A percentile compares a stretch with the other conserved stretches of the same genome.
phyloP scores from a whole-genome alignment of 805 yeast genomes.

The Kuraishia floccosa region DNA sequence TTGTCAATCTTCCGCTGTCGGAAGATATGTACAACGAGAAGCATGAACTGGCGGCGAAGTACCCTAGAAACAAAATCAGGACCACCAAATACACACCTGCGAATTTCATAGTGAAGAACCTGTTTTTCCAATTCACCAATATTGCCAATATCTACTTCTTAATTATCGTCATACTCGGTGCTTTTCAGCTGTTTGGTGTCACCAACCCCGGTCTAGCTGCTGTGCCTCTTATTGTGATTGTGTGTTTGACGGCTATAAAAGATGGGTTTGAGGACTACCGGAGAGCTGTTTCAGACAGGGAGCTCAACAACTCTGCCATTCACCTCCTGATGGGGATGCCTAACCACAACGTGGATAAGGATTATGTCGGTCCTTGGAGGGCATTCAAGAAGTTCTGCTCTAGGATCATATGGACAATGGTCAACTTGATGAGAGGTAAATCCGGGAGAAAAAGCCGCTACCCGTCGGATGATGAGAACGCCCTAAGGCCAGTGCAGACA shows the following conservation, averaged over 20 bases:
- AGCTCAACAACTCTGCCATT: slow-evolving; percentile 55
- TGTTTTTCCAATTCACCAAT: slow-evolving; percentile 42
- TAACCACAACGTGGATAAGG: slow-evolving; percentile 48
- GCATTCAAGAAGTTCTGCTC: slow-evolving; percentile 47
- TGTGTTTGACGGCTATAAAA: slow-evolving; percentile 58
- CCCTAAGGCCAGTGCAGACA: neutral
- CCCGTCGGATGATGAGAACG: neutral
- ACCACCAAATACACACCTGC: slow-evolving; percentile 54
- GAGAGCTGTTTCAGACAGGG: slow-evolving; percentile 51
- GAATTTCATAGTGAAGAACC: slow-evolving; percentile 44
- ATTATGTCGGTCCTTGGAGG: slow-evolving; percentile 54
- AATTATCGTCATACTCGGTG: slow-evolving; percentile 42
- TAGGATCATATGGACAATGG: slow-evolving; percentile 10
- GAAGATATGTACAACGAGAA: slow-evolving; percentile 26
- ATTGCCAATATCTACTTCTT: slow-evolving; percentile 53
- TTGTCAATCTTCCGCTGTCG: slow-evolving; percentile 52
- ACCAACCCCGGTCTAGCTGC: slow-evolving; percentile 63
- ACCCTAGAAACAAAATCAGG: slow-evolving; percentile 47
- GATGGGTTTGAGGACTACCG: slow-evolving; percentile 74
- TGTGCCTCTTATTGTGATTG: slow-evolving; percentile 75
- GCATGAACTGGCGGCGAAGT: slow-evolving; percentile 23
- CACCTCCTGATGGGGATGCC: slow-evolving; percentile 40
- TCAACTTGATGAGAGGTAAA: slow-evolving; percentile 1
- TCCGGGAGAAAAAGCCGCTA: slow-evolving; percentile 1
- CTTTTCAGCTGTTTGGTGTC: slow-evolving; percentile 64